Percentiles rank a stretch among this genome's conserved stretches.
Conservation (phyloP, 129 eudicot species). For the Artemisia annua region DNA sequence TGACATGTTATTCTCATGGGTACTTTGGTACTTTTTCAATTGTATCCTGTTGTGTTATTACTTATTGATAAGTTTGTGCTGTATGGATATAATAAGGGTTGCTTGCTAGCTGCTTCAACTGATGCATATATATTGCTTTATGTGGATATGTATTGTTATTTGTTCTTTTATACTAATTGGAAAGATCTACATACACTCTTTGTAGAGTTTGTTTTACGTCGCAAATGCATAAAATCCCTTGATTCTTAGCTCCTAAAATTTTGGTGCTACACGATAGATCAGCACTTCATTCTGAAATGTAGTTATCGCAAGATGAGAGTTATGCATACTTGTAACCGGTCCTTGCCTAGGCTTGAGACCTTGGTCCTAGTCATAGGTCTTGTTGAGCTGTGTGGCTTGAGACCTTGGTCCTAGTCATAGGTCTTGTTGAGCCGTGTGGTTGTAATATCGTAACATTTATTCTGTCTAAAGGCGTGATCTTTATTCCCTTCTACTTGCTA, state of each 20-base stretch:
- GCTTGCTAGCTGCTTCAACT: not conserved
- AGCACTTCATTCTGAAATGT: not conserved
- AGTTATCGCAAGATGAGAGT: too few relatives aligned
- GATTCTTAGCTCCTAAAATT: too few relatives aligned
- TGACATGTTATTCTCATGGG: not conserved
- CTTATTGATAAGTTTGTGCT: not conserved
- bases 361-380: too few relatives aligned
- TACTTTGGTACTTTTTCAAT: constrained; percentile 1
- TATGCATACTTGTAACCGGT: too few relatives aligned
- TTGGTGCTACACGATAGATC: too few relatives aligned
- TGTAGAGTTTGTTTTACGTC: not conserved
- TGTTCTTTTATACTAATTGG: not conserved
- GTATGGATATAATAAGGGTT: not conserved
- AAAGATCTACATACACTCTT: not conserved
- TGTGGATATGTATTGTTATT: not conserved
- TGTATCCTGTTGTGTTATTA: constrained; percentile 5
- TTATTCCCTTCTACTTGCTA: too few relatives aligned
- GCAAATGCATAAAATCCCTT: not conserved
- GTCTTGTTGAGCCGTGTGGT: too few relatives aligned
- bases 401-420: too few relatives aligned
- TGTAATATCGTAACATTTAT: too few relatives aligned
- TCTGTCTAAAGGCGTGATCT: too few relatives aligned
- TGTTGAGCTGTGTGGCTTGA: too few relatives aligned
- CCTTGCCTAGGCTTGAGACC: too few relatives aligned
- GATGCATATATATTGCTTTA: not conserved